Base-by-base conservation (phyloP, 2,329 filamentous ascomycete genomes). In the Penicillium crustosum region DNA sequence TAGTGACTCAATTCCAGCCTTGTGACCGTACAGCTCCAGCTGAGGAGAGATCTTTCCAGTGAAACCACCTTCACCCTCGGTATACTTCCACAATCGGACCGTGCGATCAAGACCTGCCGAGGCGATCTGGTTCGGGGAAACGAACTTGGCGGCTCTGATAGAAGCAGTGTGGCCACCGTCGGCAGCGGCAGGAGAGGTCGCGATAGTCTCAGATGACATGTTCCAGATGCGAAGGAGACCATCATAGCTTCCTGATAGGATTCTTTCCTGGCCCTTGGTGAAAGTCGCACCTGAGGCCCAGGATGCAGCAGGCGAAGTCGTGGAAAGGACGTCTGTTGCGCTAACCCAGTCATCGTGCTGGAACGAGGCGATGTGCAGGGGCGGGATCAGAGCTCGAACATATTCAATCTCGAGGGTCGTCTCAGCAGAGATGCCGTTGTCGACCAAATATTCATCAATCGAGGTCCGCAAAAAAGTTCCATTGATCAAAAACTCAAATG, bases 331-430 rank as follows among this genome's bases (percentile, higher is more conserved):
- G 73, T 97, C 92, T 27, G 97, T 86, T 27, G 86, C 85, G 72
- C 90, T 91, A 49, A 99, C 90, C 94, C 94, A 99, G 75, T 97
- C 94, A 70, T 99, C 93, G 74, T 99, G 93, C 78, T 97, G 89
- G 73, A 96, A 99, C 71, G 90, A 94, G 13, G 92, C 89, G 66
- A 96, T 87, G 74, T 94, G 93, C 36, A 90, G 82, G 19, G 94
- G 94, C 8, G 94, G 94, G 59, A 97, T 86, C 66, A 97, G 80
- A 62, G 92, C 94, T 68, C 92, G 89, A 36, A 97, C 91, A 76
- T 97, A 99, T 79, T 97, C 93, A 57, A 99, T 83, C 36, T 88
- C 89, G 52, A 99, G 79, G 4, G 89, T 93, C 5, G 88, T 89
- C 79, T 99, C 94, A 42, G 91, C 85, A 21, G 91, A 96, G 60